Evolutionary conservation across 1,284 basidiomycete species (phyloP).

Genomic region (Cutaneotrichosporon cutaneum): DNA sequence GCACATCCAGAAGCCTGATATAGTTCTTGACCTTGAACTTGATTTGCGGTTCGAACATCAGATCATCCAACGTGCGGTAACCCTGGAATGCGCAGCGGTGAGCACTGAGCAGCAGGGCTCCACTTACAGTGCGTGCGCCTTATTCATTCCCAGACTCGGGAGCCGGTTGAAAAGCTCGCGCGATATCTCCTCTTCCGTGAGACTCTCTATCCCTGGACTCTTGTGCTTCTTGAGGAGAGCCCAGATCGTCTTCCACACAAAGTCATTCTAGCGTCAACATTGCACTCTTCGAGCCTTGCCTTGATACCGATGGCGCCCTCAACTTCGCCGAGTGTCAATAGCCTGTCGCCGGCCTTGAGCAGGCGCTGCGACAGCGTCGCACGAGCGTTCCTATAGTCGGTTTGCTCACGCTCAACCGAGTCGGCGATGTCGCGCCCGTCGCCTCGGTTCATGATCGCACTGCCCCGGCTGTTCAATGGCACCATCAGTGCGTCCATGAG

Average conservation of each 20-base stretch:
- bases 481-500: conserved; percentile 1
- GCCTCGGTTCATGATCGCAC: neutral
- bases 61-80: neutral
- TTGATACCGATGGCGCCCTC: neutral
- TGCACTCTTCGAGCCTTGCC: neutral
- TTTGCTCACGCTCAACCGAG: neutral
- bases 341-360: neutral
- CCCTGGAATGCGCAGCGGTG: neutral
- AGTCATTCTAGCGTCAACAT: neutral
- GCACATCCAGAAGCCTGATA: neutral
- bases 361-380: neutral
- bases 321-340: neutral
- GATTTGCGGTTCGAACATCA: neutral
- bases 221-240: neutral
- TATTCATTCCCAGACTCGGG: neutral
- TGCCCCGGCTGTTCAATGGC: neutral
- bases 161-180: neutral
- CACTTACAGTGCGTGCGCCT: neutral
- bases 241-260: conserved; percentile 2
- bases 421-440: neutral
- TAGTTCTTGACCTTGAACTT: neutral
- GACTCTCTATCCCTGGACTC: neutral
- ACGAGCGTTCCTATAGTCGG: neutral
- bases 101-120: neutral
- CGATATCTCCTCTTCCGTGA: neutral